A percentile compares a stretch with the other conserved stretches of the same genome.
These are phyloP conservation scores for Phialemonium atrogriseum DNA, from an alignment of 2,329 filamentous ascomycete species.

Conservation along the genomic window DNA sequence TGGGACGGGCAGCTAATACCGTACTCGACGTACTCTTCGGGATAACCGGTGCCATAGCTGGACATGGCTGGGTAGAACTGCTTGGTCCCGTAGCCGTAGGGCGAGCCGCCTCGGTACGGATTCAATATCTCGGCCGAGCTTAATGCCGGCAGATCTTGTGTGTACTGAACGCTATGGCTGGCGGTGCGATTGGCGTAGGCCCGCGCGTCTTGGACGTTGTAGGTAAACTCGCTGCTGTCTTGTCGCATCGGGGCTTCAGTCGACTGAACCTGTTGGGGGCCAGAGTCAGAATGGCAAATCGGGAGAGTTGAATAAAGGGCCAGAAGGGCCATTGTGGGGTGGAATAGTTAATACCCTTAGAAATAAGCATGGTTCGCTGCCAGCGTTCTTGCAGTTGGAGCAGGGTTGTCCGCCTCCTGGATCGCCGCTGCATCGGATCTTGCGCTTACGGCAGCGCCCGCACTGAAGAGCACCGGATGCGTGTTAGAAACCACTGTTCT, in stretches of 20 bases:
- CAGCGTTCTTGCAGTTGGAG: conserved; percentile 71
- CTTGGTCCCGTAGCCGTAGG: conserved; percentile 22
- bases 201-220: conserved; percentile 26
- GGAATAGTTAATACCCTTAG: conserved; percentile 52
- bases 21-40: conserved; percentile 29
- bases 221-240: conserved; percentile 23
- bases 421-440: conserved; percentile 92
- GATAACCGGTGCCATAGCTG: conserved; percentile 25
- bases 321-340: too few relatives aligned
- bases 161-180: conserved; percentile 15
- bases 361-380: conserved; percentile 66
- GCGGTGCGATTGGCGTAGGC: conserved; percentile 12
- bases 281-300: conserved; percentile 1
- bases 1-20: conserved; percentile 22
- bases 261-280: conserved; percentile 25
- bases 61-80: conserved; percentile 25
- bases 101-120: conserved; percentile 22
- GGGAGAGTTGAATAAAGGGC: conserved; percentile 3
- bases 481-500: too few relatives aligned
- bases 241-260: conserved; percentile 25
- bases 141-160: conserved; percentile 22
- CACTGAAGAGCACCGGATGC: too few relatives aligned
- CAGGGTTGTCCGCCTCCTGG: conserved; percentile 69
- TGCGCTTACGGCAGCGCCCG: conserved; percentile 79
- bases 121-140: conserved; percentile 21